Evolutionary conservation across 208 protist species (phyloP).

Genomic region (Wallacemonas collosoma): DNA sequence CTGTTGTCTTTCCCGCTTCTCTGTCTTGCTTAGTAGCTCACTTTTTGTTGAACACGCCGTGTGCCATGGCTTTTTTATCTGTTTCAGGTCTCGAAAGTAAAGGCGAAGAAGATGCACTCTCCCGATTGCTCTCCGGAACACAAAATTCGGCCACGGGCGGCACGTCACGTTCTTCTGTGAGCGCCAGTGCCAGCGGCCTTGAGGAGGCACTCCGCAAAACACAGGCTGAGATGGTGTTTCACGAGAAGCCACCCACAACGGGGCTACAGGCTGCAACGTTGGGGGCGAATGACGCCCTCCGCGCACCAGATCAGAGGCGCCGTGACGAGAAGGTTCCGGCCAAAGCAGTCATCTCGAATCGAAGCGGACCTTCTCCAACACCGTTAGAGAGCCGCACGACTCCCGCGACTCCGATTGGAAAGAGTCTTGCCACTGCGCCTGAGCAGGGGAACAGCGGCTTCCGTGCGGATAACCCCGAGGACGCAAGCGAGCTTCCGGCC

Average conservation of each 20-base stretch:
- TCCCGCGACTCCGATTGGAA: background rate
- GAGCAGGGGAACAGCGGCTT: slow-evolving; percentile 25
- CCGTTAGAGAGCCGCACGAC: background rate
- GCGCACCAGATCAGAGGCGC: background rate
- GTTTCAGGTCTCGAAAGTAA: slow-evolving; percentile 52
- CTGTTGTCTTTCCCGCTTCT: too few relatives aligned
- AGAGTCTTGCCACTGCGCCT: background rate
- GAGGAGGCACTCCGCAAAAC: slow-evolving; percentile 42
- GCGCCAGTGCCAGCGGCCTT: slow-evolving; percentile 14
- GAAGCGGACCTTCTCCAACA: background rate
- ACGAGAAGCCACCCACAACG: background rate
- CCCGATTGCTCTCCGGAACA: slow-evolving; percentile 23
- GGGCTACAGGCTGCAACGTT: background rate
- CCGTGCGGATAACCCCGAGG: slow-evolving; percentile 43
- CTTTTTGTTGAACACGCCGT: background rate
- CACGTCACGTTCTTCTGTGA: slow-evolving; percentile 1
- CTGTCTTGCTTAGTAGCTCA: too few relatives aligned
- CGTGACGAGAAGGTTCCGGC: background rate
- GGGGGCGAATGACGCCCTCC: background rate
- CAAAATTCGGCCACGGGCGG: background rate
- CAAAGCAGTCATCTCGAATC: slow-evolving; percentile 7
- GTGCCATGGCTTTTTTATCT: slow-evolving; percentile 40
- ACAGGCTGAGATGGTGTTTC: slow-evolving; percentile 29
- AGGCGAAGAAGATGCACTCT: slow-evolving; percentile 48
- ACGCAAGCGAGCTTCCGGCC: slow-evolving; percentile 43